Conservation (phyloP, 2,329 filamentous ascomycete genomes). For the Xylariaceae sp. region DNA sequence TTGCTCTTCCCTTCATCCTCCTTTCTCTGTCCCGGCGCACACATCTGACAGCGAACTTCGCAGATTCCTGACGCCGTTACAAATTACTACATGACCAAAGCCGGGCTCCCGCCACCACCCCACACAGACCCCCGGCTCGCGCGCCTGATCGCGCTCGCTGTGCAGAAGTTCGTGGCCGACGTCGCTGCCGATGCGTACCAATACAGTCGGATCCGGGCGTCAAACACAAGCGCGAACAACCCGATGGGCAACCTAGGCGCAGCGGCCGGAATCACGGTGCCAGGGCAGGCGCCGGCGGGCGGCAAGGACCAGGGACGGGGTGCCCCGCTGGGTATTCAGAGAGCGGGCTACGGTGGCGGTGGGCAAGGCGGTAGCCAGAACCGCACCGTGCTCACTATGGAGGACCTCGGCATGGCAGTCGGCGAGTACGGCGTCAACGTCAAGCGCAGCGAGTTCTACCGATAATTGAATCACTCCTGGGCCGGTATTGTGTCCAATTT, state of each 20-base stretch:
- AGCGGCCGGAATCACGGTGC: slow-evolving; percentile 70
- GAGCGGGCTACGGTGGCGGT: slow-evolving; percentile 83
- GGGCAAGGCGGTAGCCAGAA: slow-evolving; percentile 89
- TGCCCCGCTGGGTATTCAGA: slow-evolving; percentile 73
- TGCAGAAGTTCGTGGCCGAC: slow-evolving; percentile 98
- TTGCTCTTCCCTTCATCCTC: neutral
- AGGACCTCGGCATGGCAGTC: slow-evolving; percentile 97
- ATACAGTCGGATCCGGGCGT: slow-evolving; percentile 94
- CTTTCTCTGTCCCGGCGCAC: slow-evolving; percentile 2
- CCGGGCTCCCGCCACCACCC: slow-evolving; percentile 89
- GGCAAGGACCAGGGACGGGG: slow-evolving; percentile 63
- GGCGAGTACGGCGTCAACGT: slow-evolving; percentile 98
- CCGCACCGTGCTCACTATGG: slow-evolving; percentile 95
- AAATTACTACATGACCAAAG: slow-evolving; percentile 96
- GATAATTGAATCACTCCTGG: slow-evolving; percentile 20
- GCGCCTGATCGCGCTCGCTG: slow-evolving; percentile 93
- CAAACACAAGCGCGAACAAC: slow-evolving; percentile 85
- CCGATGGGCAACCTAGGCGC: slow-evolving; percentile 86
- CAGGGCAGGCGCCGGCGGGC: slow-evolving; percentile 63
- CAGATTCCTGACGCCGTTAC: slow-evolving; percentile 98
- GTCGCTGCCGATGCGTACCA: slow-evolving; percentile 98
- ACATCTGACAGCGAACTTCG: slow-evolving; percentile 10
- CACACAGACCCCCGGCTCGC: slow-evolving; percentile 90
- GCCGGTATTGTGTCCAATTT: neutral
- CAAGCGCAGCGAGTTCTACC: slow-evolving; percentile 95